Evolutionary conservation across 148 eudicot genomes (phyloP).

Genomic region (Agrostemma githago): DNA sequence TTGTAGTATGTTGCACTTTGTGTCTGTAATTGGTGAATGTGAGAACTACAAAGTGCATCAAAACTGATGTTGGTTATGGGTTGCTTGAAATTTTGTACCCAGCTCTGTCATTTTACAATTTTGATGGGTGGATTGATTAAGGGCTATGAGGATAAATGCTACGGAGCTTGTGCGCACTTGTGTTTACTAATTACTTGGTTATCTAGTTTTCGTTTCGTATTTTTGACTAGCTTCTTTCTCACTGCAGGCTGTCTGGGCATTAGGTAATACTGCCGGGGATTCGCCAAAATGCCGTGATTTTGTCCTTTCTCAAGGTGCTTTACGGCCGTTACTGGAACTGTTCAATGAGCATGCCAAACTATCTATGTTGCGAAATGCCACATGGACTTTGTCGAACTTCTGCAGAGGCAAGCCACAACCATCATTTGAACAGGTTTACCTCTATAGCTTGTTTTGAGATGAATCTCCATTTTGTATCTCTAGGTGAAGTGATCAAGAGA

Average conservation of each 20-base stretch:
- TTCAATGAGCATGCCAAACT: conserved; percentile 72
- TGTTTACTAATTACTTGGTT: neutral
- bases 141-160: neutral
- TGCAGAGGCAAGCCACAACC: conserved; percentile 94
- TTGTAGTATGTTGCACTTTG: too few relatives aligned
- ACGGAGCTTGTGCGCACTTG: neutral
- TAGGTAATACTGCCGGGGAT: conserved; percentile 88
- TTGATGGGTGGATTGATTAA: neutral
- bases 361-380: conserved; percentile 82
- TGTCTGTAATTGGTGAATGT: too few relatives aligned
- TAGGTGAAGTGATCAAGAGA: neutral
- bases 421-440: conserved; percentile 55
- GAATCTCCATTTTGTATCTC: neutral
- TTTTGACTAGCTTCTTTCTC: neutral
- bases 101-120: neutral
- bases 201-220: neutral
- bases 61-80: neutral
- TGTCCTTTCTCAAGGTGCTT: conserved; percentile 66
- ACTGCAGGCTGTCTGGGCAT: conserved; percentile 80
- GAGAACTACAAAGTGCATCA: too few relatives aligned
- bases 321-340: conserved; percentile 62
- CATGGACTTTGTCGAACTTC: conserved; percentile 90
- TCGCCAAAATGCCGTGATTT: conserved; percentile 88
- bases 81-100: neutral
- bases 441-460: neutral